These are phyloP conservation scores for Aspergillus pseudonomiae DNA, from an alignment of 2,329 filamentous ascomycete genomes.

Conservation along the genomic window DNA sequence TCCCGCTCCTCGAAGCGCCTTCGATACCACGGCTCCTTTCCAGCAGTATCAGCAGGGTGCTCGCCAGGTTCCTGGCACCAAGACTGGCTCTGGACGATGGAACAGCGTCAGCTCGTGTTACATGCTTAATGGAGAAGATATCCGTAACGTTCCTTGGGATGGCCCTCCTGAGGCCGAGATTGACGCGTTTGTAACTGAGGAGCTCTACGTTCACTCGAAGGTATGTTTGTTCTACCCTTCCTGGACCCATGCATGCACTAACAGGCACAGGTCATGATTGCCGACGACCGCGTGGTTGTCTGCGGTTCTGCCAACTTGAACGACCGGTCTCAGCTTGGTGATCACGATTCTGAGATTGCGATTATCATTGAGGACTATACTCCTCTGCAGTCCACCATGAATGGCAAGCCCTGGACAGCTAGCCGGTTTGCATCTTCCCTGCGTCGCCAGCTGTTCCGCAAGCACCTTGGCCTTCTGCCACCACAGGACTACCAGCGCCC, in stretches of 20 bases:
- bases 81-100: slow-evolving; percentile 59
- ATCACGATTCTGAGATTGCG: slow-evolving; percentile 87
- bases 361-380: slow-evolving; percentile 87
- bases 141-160: slow-evolving; percentile 66
- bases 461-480: slow-evolving; percentile 81
- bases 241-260: slow-evolving; percentile 4
- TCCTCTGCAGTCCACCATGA: slow-evolving; percentile 72
- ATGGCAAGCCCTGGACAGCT: slow-evolving; percentile 74
- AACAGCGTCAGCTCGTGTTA: slow-evolving; percentile 80
- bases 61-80: slow-evolving; percentile 52
- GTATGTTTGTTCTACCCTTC: slow-evolving; percentile 34
- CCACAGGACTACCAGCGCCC: slow-evolving; percentile 69
- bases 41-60: slow-evolving; percentile 74
- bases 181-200: slow-evolving; percentile 65
- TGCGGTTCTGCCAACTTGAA: slow-evolving; percentile 91
- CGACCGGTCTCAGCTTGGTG: slow-evolving; percentile 83
- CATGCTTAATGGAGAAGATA: slow-evolving; percentile 75
- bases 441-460: slow-evolving; percentile 81
- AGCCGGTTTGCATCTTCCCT: slow-evolving; percentile 82
- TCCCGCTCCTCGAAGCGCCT: slow-evolving; percentile 30
- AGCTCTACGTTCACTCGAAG: slow-evolving; percentile 63
- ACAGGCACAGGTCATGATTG: slow-evolving; percentile 64
- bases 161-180: slow-evolving; percentile 59
- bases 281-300: slow-evolving; percentile 81
- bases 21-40: slow-evolving; percentile 54